A percentile compares a stretch with the other conserved stretches of the same genome.
phyloP scores from a whole-genome alignment of 805 yeast genomes.

The Teunomyces barrocoloradensis region DNA sequence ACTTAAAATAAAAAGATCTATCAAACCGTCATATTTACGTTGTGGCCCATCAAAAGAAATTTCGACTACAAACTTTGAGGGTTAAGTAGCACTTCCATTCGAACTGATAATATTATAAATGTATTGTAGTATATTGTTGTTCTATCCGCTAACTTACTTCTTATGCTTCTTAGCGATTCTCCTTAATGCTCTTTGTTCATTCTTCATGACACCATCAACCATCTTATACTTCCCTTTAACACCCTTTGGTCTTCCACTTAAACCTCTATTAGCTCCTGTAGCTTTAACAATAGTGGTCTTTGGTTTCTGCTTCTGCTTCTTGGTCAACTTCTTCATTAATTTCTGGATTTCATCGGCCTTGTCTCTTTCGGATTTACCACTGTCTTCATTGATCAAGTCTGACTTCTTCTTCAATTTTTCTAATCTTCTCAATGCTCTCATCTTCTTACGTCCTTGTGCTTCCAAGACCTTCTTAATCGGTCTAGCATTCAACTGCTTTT shows the following conservation, averaged over 20 bases:
- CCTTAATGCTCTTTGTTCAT: slow-evolving; percentile 89
- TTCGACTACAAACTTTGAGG: too few species aligned
- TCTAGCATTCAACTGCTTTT: slow-evolving; percentile 79
- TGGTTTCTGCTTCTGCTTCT: slow-evolving; percentile 70
- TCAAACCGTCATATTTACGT: too few species aligned
- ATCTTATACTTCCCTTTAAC: slow-evolving; percentile 96
- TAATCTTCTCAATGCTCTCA: slow-evolving; percentile 83
- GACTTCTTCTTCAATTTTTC: slow-evolving; percentile 92
- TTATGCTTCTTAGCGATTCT: slow-evolving; percentile 86
- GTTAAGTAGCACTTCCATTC: background rate
- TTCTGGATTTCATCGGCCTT: slow-evolving; percentile 90
- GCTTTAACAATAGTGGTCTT: slow-evolving; percentile 90
- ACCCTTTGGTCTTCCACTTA: slow-evolving; percentile 95
- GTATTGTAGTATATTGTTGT: too few species aligned
- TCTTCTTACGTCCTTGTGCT: slow-evolving; percentile 93
- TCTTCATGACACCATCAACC: slow-evolving; percentile 98
- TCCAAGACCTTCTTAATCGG: slow-evolving; percentile 99
- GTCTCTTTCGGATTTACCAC: slow-evolving; percentile 84
- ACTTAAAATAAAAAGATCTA: too few species aligned
- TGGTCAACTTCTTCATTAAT: slow-evolving; percentile 76
- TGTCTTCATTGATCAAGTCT: slow-evolving; percentile 84
- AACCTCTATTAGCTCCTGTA: slow-evolving; percentile 75
- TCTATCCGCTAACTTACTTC: slow-evolving; percentile 33
- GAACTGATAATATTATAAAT: too few species aligned
- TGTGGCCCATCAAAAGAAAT: too few species aligned